Base-by-base conservation (phyloP, 305 asterid genomes). In the Plantago coronopus region DNA sequence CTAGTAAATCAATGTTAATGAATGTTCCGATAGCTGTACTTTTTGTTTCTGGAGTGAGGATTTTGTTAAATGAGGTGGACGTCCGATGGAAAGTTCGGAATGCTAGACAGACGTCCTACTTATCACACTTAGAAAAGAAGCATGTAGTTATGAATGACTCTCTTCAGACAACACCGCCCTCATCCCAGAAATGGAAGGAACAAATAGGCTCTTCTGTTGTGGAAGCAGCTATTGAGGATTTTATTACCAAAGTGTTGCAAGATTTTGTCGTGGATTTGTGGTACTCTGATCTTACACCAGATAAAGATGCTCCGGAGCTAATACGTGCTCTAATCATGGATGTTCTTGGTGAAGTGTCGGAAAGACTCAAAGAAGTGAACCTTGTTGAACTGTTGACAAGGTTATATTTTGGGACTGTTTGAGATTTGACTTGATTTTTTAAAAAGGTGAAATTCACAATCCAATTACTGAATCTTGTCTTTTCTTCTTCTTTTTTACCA, bases 1-100 rank as follows among this genome's bases (percentile, higher is more conserved):
- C 97, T 46, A 89, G 99, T 78, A 94, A 90, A 78, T 87, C 95
- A 27, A 85, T 94, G 94, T 78, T 91, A 76, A 87, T 89, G 96
- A 94, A 94, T 73, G 64, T 87, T 48, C 99, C 99, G 43, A 76
- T 94, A 64, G 91, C 95, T 43, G 27, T 94, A 66, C 88, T 94
- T 55, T 63, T 94, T 71, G 95, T 94, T 70, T 69, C 77, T 70
- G 99, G 95, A 71, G 60, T 79, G 56, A 74, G 94, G 57, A 72
- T 89, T 38, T 70, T 93, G 65, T 69, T 83, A 20, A 87, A 89
- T 59, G 87, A 83, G 86, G 97, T 89, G 63, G 96, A 93, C 20
- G 78, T 94, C 69, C 81, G 78, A 40, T 82, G 96, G 99, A 89
- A 83, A 84, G 88, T 72, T 74, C 78, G 47, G 67, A 78, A 74